These are phyloP conservation scores for Penicillium cinerascens DNA, from an alignment of 495 filamentous ascomycete genomes.

Conservation along the genomic window DNA sequence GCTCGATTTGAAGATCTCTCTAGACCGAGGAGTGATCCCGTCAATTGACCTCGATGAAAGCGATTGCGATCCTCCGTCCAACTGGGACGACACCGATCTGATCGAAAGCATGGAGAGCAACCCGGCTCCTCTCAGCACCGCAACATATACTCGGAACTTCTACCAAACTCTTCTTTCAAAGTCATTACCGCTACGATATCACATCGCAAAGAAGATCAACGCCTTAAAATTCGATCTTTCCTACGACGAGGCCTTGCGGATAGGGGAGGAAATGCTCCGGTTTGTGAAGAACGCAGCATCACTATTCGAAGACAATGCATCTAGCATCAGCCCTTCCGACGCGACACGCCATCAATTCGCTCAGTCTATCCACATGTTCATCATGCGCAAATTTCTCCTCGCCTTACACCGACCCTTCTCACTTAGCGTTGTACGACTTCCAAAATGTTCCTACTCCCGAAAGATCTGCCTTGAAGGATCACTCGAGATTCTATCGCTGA, in stretches of 20 bases:
- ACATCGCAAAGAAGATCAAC: constrained; percentile 49
- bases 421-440: constrained; percentile 43
- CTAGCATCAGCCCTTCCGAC: constrained; percentile 18
- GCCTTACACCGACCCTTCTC: constrained; percentile 53
- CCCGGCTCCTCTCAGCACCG: constrained; percentile 28
- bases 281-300: constrained; percentile 27
- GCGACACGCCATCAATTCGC: constrained; percentile 29
- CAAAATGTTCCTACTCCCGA: constrained; percentile 54
- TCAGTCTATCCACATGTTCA: constrained; percentile 35
- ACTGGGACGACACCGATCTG: constrained; percentile 56
- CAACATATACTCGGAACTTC: constrained; percentile 46
- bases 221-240: constrained; percentile 43
- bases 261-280: constrained; percentile 41
- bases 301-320: constrained; percentile 24
- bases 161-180: constrained; percentile 49
- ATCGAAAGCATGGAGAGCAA: constrained; percentile 37
- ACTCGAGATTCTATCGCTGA: constrained; percentile 45
- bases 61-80: constrained; percentile 51
- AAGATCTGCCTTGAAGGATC: constrained; percentile 52
- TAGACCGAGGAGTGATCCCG: constrained; percentile 54
- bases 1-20: constrained; percentile 51
- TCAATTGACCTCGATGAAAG: constrained; percentile 44
- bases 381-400: constrained; percentile 52
- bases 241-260: constrained; percentile 48
- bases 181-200: constrained; percentile 46